Evolutionary conservation across 176 grass and related monocot species (phyloP).

Genomic region (Juncus effusus): DNA sequence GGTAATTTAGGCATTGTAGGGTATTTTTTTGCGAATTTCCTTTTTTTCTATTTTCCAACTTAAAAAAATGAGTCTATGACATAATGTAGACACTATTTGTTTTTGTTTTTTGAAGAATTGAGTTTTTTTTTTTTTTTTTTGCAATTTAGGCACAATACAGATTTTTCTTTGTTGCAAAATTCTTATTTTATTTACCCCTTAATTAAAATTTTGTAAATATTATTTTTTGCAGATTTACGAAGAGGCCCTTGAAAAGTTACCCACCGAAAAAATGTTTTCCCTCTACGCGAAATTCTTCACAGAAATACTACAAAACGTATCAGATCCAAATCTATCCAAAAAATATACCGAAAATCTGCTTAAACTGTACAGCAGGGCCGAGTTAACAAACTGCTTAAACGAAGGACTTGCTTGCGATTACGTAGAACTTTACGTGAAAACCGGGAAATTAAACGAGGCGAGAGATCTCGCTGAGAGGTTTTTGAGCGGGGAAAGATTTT

Average conservation of each 20-base stretch:
- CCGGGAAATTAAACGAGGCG: conserved; percentile 61
- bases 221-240: conserved; percentile 52
- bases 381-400: conserved; percentile 52
- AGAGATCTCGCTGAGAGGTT: conserved; percentile 64
- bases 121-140: neutral
- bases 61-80: too few relatives aligned
- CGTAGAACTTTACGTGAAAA: conserved; percentile 54
- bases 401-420: conserved; percentile 70
- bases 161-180: too few relatives aligned
- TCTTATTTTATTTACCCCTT: too few relatives aligned
- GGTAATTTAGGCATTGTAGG: too few relatives aligned
- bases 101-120: neutral
- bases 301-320: conserved; percentile 39
- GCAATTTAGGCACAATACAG: too few relatives aligned
- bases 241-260: conserved; percentile 68
- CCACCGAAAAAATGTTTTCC: conserved; percentile 78
- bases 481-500: conserved; percentile 51
- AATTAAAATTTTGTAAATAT: neutral
- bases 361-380: conserved; percentile 63
- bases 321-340: conserved; percentile 31
- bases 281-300: conserved; percentile 80
- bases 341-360: conserved; percentile 34
- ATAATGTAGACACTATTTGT: too few relatives aligned
- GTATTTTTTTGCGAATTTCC: too few relatives aligned
- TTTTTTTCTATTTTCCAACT: too few relatives aligned